phyloP scores from a whole-genome alignment of 139 green algal genomes.

The Picocystis salinarum region DNA sequence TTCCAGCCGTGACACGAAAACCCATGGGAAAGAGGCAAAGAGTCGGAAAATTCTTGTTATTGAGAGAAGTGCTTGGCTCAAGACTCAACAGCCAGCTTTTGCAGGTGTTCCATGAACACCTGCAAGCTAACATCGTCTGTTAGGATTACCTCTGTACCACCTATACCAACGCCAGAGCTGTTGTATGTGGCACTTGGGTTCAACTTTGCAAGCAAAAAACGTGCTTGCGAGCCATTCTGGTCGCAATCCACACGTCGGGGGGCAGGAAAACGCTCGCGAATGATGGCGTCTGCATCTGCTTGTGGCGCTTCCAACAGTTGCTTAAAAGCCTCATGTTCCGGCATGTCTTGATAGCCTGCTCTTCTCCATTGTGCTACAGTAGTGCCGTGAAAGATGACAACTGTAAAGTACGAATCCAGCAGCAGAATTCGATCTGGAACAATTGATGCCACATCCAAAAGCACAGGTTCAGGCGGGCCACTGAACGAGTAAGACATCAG shows the following conservation, averaged over 20 bases:
- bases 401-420: conserved; percentile 89
- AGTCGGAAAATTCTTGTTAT: too few species aligned
- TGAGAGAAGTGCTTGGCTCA: too few species aligned
- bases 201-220: conserved; percentile 92
- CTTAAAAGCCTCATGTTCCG: conserved; percentile 77
- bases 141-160: conserved; percentile 75
- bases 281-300: conserved; percentile 10
- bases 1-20: too few species aligned
- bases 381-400: conserved; percentile 79
- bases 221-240: conserved; percentile 77
- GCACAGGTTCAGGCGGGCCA: conserved; percentile 5
- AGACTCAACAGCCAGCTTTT: conserved; percentile 46
- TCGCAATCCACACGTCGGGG: conserved; percentile 89
- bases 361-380: conserved; percentile 87
- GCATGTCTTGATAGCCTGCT: conserved; percentile 58
- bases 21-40: too few species aligned
- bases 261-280: conserved; percentile 61
- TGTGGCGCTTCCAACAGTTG: conserved; percentile 46
- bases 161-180: conserved; percentile 16
- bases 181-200: conserved; percentile 89
- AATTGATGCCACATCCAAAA: conserved; percentile 75
- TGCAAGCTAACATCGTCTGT: conserved; percentile 82
- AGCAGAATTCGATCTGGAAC: conserved; percentile 79
- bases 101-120: conserved; percentile 87
- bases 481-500: conserved; percentile 68